phyloP scores from a whole-genome alignment of 306 rosid species.

The Spatholobus suberectus region DNA sequence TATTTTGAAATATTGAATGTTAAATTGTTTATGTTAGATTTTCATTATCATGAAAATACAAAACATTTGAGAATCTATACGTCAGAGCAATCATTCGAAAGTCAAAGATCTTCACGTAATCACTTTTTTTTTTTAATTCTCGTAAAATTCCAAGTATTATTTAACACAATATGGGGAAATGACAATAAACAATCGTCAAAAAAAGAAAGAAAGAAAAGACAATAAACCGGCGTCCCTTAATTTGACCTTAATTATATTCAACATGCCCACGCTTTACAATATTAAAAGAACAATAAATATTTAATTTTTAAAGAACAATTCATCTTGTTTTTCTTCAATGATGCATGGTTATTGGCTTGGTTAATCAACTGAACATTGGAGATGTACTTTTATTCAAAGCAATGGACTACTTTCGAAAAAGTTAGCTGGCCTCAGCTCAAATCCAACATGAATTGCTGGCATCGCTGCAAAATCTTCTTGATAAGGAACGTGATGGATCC shows the following conservation, averaged over 20 bases:
- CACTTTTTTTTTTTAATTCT: not conserved
- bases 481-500: slow-evolving; percentile 83
- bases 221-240: not conserved
- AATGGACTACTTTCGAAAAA: slow-evolving; percentile 74
- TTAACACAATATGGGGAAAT: not conserved
- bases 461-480: slow-evolving; percentile 91
- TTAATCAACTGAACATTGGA: not conserved
- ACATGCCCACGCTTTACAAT: not conserved
- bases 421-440: slow-evolving; percentile 88
- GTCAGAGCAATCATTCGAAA: not conserved
- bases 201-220: no score
- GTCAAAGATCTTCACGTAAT: not conserved
- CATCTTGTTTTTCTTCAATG: not conserved
- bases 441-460: slow-evolving; percentile 77
- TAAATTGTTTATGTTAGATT: no score
- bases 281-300: not conserved
- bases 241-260: not conserved
- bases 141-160: not conserved
- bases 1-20: no score
- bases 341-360: not conserved
- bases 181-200: not conserved
- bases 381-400: slow-evolving; percentile 34
- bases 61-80: no score
- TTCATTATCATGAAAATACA: no score
- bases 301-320: not conserved